Base-by-base conservation (phyloP, 768 basidiomycete species). In the Pulveroboletus sp. region DNA sequence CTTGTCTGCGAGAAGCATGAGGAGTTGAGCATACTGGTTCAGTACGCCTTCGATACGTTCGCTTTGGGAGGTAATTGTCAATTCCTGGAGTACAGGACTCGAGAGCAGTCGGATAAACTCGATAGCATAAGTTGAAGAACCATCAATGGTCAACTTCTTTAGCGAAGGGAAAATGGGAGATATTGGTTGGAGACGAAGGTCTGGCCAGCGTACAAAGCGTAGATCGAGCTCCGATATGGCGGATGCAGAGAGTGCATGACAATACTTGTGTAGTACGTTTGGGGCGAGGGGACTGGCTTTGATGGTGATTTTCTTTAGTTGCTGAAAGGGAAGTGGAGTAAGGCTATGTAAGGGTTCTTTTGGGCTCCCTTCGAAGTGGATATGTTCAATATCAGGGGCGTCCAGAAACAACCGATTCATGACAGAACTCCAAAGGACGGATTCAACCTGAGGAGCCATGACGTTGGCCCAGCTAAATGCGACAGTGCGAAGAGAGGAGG, bases 201-300 rank as follows among this genome's bases (percentile, higher is more conserved):
- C 62, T 21, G 62, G 58, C 61, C 61, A 62, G 38, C 51, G 58
- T 18, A 57, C 52, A 32, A 62, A 51, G 18, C 58, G 62, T 31
- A 64, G 47, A 45, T 62, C 61, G 36, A 64, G 59, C 37, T 61
- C 62, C 31, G 14, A 38, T 37, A 62, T 27, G 33, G 42, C 3
- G 8, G 60, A 61, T 24, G 51, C 53, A 10, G 62, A 61, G 37
- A 63, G 44, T 21, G 51, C 51, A 36, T 62, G 54, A 18, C 48
- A 56, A 14, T 56, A 63, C 59, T 59, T 64, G 32, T 64, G 62
- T 17, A 63, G 47, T 18, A 64, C 61, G 10, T 54, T 58, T 37
- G 61, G 62, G 21, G 21, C 17, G 13, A 63, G 51, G 9, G 61
- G 62, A 28, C 56, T 58, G 27, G 54, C 30, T 54, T 62, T 62